phyloP scores from a whole-genome alignment of 768 basidiomycete genomes.

The Ramaria sp. region DNA sequence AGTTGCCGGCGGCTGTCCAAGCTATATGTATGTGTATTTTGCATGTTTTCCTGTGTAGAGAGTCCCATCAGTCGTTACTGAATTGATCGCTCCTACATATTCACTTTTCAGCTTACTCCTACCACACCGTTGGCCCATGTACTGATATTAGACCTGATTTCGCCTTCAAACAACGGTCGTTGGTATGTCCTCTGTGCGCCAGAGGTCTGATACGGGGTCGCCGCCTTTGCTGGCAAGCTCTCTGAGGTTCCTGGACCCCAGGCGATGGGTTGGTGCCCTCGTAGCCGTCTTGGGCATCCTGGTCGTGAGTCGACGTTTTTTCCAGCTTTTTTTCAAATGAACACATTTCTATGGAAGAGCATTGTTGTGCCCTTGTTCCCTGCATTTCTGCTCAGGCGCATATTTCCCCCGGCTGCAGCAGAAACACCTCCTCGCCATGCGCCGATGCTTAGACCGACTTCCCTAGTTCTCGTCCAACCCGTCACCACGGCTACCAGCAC shows the following conservation, averaged over 20 bases:
- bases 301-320: not conserved
- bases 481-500: not conserved
- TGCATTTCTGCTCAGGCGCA: not conserved
- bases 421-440: not conserved
- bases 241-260: not conserved
- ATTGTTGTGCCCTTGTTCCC: not conserved
- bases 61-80: no score
- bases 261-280: slow-evolving; percentile 1
- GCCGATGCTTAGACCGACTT: not conserved
- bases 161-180: not conserved
- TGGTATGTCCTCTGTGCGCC: not conserved
- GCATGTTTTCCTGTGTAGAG: no score
- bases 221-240: not conserved
- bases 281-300: not conserved
- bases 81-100: not conserved
- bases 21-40: no score
- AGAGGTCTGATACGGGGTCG: not conserved
- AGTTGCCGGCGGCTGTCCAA: no score
- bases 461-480: not conserved
- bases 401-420: not conserved
- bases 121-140: not conserved
- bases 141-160: not conserved
- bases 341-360: not conserved
- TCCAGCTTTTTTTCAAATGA: no score
- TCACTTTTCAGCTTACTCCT: not conserved